Conservation (phyloP, 768 basidiomycete genomes). For the Xerocomellus chrysenteron region DNA sequence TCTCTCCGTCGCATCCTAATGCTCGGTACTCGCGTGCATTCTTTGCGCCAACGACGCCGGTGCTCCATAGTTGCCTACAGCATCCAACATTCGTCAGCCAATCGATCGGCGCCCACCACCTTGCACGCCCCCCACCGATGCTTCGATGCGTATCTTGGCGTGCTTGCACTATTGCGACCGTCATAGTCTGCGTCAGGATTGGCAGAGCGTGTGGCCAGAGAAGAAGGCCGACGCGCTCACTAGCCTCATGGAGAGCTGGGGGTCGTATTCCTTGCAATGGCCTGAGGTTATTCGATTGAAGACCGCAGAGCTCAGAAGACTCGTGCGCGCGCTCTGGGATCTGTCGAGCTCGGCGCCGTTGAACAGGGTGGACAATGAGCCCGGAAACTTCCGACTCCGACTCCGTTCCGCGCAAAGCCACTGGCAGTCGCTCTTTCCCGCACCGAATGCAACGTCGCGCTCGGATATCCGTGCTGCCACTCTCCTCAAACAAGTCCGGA, state of each 20-base stretch:
- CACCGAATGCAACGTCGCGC: conserved; percentile 43
- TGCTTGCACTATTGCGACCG: conserved; percentile 15
- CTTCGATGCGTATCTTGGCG: conserved; percentile 7
- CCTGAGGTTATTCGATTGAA: conserved; percentile 5
- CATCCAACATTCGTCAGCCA: no score
- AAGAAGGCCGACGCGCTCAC: conserved; percentile 40
- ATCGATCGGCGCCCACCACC: no score
- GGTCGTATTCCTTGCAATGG: conserved; percentile 29
- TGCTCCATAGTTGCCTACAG: no score
- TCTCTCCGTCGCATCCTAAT: no score
- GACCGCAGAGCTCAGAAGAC: neutral
- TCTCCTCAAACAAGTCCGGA: conserved; percentile 60
- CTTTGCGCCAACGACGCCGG: no score
- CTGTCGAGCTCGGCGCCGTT: no score
- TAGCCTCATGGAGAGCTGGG: conserved; percentile 40
- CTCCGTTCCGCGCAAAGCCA: conserved; percentile 52
- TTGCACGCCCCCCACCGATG: no score
- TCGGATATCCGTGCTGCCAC: conserved; percentile 31
- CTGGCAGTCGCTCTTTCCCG: conserved; percentile 13
- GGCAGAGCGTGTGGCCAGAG: conserved; percentile 18
- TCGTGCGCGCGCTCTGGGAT: no score
- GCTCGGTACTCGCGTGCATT: no score
- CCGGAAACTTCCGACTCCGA: conserved; percentile 24
- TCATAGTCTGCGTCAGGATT: conserved; percentile 7
- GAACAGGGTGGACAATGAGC: conserved; percentile 11